Base-by-base conservation (phyloP, 2,329 filamentous ascomycete genomes). In the Trichoderma polysporum region DNA sequence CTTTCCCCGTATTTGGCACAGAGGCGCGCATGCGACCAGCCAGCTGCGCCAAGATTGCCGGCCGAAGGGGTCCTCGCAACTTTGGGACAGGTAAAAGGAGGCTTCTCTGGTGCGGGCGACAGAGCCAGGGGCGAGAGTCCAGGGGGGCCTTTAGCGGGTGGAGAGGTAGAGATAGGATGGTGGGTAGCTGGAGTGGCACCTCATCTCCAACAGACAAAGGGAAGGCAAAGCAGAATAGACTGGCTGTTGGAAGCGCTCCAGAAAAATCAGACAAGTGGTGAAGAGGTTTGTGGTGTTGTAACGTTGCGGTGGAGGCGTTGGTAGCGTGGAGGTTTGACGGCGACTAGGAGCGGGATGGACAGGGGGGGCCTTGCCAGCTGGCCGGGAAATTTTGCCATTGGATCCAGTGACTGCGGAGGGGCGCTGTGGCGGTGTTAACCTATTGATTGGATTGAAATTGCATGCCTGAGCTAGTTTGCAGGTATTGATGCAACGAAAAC, bases 331-430 rank as follows among this genome's bases (percentile, higher is more conserved):
- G 39, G 59, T 45, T 54, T 68, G 68, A 62, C 56, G 64, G 56
- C 49, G 57, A 60, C 64, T 52, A 59, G 49, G 29, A 29, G 57
- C 57, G 56, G 49, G 47, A 61, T 61, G 56, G 49, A 56, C 62
- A 49, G 57, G 64, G 56, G 56, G 57, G 64, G 22, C 25, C 22
- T 15, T n/a, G 35, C 56, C 56, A 45, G 56, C 64, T 54, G 49
- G 56, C 56, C 64, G 64, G 64, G 64, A 66, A 61, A 66, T 66
- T 61, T 66, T 66, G 54, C 56, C 49, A 66, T 66, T 66, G 64
- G 64, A n/a, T 54, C 37, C 50, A 22, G 50, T 37, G 37, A 13
- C 35, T 63, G 41, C 54, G 50, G 50, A 61, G 58, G 58, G n/a
- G n/a, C n/a, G n/a, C n/a, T n/a, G 25, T 10, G n/a, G 37, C 37